Evolutionary conservation across 345 rosid genomes (phyloP).

Genomic region (Kernera saxatilis): DNA sequence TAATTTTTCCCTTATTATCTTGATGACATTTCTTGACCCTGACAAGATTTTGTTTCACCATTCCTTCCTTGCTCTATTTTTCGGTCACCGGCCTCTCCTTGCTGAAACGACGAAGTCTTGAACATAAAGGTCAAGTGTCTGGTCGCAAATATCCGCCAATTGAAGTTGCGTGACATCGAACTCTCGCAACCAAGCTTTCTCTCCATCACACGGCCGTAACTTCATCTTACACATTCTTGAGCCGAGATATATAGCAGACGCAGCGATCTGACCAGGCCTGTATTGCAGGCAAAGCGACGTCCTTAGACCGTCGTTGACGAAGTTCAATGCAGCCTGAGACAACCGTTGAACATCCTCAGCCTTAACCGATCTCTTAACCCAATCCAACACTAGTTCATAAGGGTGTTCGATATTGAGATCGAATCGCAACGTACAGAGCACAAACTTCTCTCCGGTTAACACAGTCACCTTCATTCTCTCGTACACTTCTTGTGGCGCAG

Average conservation of each 20-base stretch:
- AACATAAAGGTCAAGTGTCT: slow-evolving; percentile 4
- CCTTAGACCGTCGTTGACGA: not conserved
- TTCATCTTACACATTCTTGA: not conserved
- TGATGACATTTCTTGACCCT: too few species aligned
- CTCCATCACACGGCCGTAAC: slow-evolving; percentile 13
- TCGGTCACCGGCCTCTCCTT: too few species aligned
- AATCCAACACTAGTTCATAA: not conserved
- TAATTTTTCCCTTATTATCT: too few species aligned
- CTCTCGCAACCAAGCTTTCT: not conserved
- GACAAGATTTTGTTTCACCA: too few species aligned
- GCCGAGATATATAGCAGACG: slow-evolving; percentile 1
- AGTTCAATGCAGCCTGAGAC: slow-evolving; percentile 3
- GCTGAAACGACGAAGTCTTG: not conserved
- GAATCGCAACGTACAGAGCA: slow-evolving; percentile 5
- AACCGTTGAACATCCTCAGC: too few species aligned
- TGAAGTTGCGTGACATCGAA: not conserved
- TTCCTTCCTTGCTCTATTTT: too few species aligned
- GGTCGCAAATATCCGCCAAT: not conserved
- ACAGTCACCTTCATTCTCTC: not conserved
- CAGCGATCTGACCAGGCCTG: slow-evolving; percentile 2
- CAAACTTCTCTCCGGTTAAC: slow-evolving; percentile 14
- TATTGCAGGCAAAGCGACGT: slow-evolving; percentile 8
- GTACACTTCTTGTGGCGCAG: not conserved
- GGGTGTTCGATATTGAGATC: slow-evolving; percentile 9
- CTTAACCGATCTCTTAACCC: slow-evolving; percentile 10